Conservation (phyloP, 2,329 filamentous ascomycete genomes). For the Pseudogymnoascus sp. region DNA sequence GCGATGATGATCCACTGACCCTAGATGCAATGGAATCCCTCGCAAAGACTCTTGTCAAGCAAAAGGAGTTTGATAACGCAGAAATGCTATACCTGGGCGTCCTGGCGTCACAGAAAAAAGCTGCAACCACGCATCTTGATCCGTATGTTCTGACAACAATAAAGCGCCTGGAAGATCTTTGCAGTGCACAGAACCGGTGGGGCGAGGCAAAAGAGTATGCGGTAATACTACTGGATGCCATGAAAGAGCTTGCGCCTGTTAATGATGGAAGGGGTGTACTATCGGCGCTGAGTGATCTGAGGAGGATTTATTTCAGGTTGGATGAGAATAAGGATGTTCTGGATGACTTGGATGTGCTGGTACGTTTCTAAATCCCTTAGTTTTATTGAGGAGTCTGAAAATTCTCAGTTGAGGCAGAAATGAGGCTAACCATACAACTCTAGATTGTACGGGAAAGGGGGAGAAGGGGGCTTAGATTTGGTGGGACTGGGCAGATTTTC, state of each 20-base stretch:
- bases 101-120: background rate
- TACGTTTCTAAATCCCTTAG: background rate
- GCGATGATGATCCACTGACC: background rate
- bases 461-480: background rate
- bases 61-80: background rate
- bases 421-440: background rate
- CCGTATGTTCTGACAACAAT: background rate
- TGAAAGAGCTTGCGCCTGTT: background rate
- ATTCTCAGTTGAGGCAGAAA: background rate
- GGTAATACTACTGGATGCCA: background rate
- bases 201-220: background rate
- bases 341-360: background rate
- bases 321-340: background rate
- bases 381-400: background rate
- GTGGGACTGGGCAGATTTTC: background rate
- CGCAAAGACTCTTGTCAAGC: background rate
- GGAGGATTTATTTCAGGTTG: background rate
- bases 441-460: background rate
- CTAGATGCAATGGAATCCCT: background rate
- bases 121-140: background rate
- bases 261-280: background rate
- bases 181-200: background rate
- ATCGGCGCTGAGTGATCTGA: background rate
- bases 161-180: background rate
- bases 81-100: background rate